A percentile compares a stretch with the other conserved stretches of the same genome.
Evolutionary conservation across 768 basidiomycete species (phyloP).

Genomic region (Tricholoma sp.): DNA sequence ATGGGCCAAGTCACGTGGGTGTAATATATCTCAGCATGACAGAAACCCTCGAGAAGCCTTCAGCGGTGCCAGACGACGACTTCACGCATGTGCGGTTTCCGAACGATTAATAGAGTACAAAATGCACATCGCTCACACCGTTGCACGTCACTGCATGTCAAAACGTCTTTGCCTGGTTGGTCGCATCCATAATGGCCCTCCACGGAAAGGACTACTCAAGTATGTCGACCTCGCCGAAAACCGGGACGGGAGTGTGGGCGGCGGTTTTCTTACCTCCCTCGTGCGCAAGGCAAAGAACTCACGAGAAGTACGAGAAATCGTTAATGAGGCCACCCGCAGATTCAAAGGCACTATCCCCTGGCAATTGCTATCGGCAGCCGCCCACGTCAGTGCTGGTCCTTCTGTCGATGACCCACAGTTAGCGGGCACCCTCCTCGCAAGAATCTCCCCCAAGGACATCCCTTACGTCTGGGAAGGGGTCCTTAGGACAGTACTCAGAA

Average conservation of each 20-base stretch:
- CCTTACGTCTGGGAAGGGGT: neutral
- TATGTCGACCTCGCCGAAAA: neutral
- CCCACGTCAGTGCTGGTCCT: neutral
- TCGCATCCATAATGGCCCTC: slow-evolving; percentile 1
- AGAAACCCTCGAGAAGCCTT: no score
- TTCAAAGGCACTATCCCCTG: slow-evolving; percentile 1
- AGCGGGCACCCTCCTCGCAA: neutral
- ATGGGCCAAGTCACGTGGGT: no score
- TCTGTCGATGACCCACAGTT: neutral
- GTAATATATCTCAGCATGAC: no score
- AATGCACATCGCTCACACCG: neutral
- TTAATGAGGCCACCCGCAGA: neutral
- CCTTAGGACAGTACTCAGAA: neutral
- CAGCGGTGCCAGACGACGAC: no score
- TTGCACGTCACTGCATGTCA: neutral
- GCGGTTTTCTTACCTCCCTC: neutral
- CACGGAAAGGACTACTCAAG: neutral
- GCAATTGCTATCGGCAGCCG: neutral
- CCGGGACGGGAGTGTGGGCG: neutral
- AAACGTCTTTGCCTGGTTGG: neutral
- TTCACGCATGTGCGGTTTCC: no score
- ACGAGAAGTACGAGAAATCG: neutral
- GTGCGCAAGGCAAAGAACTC: neutral
- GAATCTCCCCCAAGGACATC: neutral
- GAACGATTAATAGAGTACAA: neutral